Conservation (phyloP, 148 eudicot genomes). For the Rheum nobile region DNA sequence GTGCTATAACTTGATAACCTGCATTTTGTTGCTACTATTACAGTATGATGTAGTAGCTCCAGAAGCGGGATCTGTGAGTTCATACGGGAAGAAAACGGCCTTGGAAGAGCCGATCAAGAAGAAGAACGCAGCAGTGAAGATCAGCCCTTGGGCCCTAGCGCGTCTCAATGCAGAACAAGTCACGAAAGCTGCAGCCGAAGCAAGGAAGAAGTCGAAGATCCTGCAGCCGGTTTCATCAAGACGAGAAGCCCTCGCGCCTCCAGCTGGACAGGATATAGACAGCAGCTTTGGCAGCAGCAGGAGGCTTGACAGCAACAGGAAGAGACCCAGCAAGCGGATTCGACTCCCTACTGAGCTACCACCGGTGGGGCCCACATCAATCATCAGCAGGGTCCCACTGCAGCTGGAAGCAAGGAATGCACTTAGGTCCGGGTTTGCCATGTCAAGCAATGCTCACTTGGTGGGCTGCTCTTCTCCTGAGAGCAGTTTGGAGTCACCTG, state of each 20-base stretch:
- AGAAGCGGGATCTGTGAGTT: slow-evolving; percentile 83
- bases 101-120: slow-evolving; percentile 62
- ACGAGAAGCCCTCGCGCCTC: slow-evolving; percentile 16
- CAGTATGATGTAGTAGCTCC: slow-evolving; percentile 96
- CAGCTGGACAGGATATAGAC: slow-evolving; percentile 32
- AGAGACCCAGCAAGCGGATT: slow-evolving; percentile 52
- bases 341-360: slow-evolving; percentile 47
- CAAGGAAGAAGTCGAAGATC: slow-evolving; percentile 88
- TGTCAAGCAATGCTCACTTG: slow-evolving; percentile 30
- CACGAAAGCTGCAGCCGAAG: slow-evolving; percentile 89
- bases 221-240: slow-evolving; percentile 51
- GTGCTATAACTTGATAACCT: slow-evolving; percentile 5
- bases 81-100: slow-evolving; percentile 54
- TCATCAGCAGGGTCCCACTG: slow-evolving; percentile 56
- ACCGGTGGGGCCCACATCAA: slow-evolving; percentile 24
- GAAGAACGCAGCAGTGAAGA: slow-evolving; percentile 77
- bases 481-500: slow-evolving; percentile 89
- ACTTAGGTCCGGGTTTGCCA: slow-evolving; percentile 36
- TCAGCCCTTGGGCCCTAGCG: slow-evolving; percentile 94
- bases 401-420: slow-evolving; percentile 65
- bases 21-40: slow-evolving; percentile 10
- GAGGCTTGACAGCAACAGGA: slow-evolving; percentile 44
- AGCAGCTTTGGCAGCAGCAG: slow-evolving; percentile 54
- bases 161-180: slow-evolving; percentile 90
- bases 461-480: slow-evolving; percentile 74